Evolutionary conservation across 768 basidiomycete species (phyloP).

Genomic region (Pholiota molesta): DNA sequence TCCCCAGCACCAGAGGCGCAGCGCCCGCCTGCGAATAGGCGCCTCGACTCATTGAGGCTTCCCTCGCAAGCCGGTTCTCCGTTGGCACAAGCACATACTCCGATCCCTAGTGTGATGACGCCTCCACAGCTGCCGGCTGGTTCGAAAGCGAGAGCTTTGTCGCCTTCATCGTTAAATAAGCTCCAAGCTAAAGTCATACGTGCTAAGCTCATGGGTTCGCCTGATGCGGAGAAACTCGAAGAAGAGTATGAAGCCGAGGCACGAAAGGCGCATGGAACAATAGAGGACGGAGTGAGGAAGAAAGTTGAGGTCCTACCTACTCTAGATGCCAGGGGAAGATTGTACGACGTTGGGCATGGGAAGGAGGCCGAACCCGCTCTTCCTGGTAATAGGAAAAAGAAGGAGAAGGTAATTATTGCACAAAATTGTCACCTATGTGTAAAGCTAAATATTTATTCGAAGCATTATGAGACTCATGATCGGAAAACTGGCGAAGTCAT

Average conservation of each 20-base stretch:
- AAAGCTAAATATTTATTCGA: constrained; percentile 2
- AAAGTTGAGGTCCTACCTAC: constrained; percentile 89
- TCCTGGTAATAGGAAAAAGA: constrained; percentile 80
- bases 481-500: constrained; percentile 88
- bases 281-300: constrained; percentile 48
- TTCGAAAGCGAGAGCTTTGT: constrained; percentile 51
- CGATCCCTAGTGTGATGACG: constrained; percentile 90
- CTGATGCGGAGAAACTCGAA: constrained; percentile 79
- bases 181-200: constrained; percentile 92
- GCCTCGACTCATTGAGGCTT: constrained; percentile 63
- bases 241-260: constrained; percentile 81
- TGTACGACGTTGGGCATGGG: constrained; percentile 93
- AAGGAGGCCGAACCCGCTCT: constrained; percentile 52
- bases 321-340: constrained; percentile 75
- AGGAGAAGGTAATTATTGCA: constrained; percentile 58
- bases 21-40: constrained; percentile 46
- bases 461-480: constrained; percentile 86
- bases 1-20: constrained; percentile 44
- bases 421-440: neutral
- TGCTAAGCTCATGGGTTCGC: constrained; percentile 84
- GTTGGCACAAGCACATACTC: constrained; percentile 68
- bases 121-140: constrained; percentile 48
- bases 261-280: constrained; percentile 48
- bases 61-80: constrained; percentile 64
- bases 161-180: constrained; percentile 84